Evolutionary conservation across 371 early-diverging fungal species (phyloP), one percentile per base, ranked within the genome.

Genomic region (Fennellomyces sp.): DNA sequence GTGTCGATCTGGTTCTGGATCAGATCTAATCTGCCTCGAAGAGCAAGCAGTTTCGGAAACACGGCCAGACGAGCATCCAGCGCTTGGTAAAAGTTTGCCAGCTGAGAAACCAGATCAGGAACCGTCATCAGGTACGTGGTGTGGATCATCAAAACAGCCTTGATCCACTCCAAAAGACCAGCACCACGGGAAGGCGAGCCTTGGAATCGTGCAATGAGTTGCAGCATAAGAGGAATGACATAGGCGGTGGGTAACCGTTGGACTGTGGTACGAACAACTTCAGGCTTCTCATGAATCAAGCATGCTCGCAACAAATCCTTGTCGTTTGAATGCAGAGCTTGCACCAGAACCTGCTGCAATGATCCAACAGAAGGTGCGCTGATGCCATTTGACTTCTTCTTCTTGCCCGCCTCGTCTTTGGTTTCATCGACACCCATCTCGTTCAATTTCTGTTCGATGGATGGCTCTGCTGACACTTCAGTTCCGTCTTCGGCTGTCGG

Each of bases 21-120:
- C 68, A 94, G 67, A 58, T 94, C 94, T 25, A 94, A 75, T 23
- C 93, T 84, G n/a, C 94, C 94, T 38, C 80, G 72, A 42, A 94
- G 69, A 52, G 83, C 79, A 27, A 87, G 67, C 51, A 94, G 69
- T 59, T 87, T 87, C 12, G 81, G 75, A 64, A 86, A 88, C 13
- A 82, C 83, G 13, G 68, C 62, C 2, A 83, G 72, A 53, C 92
- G 88, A 0, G 83, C 60, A 61, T 89, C 89, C 19, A 94, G 63
- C 5, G 88, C 85, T 61, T 85, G 85, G 70, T 94, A 89, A 60
- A 94, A 85, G 56, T 78, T 70, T 13, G 87, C 76, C 13, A 94
- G 73, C 60, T 86, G 84, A 50, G 69, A 67, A 15, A 87, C 82
- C 56, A 91, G 64, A 51, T 87, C 79, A 19, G 92, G 91, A 2